Evolutionary conservation across 306 rosid genomes (phyloP).

Genomic region (Purshia tridentata): DNA sequence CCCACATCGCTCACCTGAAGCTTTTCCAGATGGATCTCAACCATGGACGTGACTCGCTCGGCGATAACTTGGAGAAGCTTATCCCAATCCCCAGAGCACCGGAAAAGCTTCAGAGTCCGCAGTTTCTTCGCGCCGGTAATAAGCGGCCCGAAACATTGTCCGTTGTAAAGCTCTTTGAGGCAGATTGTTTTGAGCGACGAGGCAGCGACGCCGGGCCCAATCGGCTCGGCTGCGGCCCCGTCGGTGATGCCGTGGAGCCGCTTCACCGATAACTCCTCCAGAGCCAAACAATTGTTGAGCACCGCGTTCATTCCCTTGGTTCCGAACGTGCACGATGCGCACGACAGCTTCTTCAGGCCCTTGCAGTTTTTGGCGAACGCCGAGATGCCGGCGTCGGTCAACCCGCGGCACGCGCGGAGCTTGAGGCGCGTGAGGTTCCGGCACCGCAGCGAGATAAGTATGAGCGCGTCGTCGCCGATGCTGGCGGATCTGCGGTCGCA

Average conservation of each 20-base stretch:
- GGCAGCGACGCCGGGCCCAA: constrained; percentile 76
- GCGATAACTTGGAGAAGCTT: constrained; percentile 54
- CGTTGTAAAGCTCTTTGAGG: constrained; percentile 84
- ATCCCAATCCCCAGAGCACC: constrained; percentile 98
- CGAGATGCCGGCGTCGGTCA: constrained; percentile 79
- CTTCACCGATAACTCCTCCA: constrained; percentile 89
- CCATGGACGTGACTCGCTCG: constrained; percentile 43
- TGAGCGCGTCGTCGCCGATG: constrained; percentile 69
- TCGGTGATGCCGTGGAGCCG: constrained; percentile 82
- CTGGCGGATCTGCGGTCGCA: constrained; percentile 88
- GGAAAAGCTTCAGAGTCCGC: constrained; percentile 75
- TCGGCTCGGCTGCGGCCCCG: constrained; percentile 55
- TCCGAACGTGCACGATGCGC: constrained; percentile 92
- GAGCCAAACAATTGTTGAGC: constrained; percentile 60
- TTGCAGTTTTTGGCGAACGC: constrained; percentile 76
- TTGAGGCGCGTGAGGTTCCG: constrained; percentile 90
- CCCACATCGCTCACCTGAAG: constrained; percentile 81
- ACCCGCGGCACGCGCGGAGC: constrained; percentile 83
- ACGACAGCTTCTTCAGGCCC: constrained; percentile 89
- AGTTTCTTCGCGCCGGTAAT: constrained; percentile 76
- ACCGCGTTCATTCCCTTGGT: constrained; percentile 92
- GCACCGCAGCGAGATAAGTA: constrained; percentile 68
- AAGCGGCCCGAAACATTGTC: constrained; percentile 87
- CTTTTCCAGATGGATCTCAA: constrained; percentile 88
- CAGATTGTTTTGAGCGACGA: constrained; percentile 63